phyloP scores from a whole-genome alignment of 2,329 filamentous ascomycete genomes.

The Dactylellina sp. region DNA sequence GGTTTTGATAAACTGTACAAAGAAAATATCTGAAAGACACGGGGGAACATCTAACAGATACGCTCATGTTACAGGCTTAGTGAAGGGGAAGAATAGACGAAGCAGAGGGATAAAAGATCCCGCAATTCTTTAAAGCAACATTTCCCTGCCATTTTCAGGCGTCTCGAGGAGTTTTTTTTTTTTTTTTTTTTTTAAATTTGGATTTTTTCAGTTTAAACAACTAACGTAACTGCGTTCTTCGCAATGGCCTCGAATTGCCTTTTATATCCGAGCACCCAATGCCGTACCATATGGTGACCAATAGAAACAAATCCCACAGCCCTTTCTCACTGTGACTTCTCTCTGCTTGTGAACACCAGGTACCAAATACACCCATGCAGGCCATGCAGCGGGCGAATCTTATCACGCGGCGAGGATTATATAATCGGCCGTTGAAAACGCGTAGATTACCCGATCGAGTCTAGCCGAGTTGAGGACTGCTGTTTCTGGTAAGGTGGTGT shows the following conservation, averaged over 20 bases:
- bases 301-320: too few species aligned
- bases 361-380: neutral
- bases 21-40: neutral
- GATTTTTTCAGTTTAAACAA: neutral
- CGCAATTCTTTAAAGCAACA: neutral
- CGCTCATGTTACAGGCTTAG: neutral
- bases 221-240: neutral
- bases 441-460: conserved; percentile 12
- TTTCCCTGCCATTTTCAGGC: conserved; percentile 54
- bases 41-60: neutral
- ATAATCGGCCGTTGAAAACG: conserved; percentile 26
- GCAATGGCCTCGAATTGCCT: too few species aligned
- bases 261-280: too few species aligned
- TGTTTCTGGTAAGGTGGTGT: conserved; percentile 13
- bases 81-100: neutral
- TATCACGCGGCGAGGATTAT: conserved; percentile 3
- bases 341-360: neutral
- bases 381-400: neutral
- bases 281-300: too few species aligned
- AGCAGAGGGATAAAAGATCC: neutral
- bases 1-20: conserved; percentile 13
- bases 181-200: conserved; percentile 9
- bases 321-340: neutral
- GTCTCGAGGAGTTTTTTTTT: conserved; percentile 45
- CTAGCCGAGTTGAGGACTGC: conserved; percentile 13